Evolutionary conservation across 371 early-diverging fungal species (phyloP).

Genomic region (Mucor irregularis): DNA sequence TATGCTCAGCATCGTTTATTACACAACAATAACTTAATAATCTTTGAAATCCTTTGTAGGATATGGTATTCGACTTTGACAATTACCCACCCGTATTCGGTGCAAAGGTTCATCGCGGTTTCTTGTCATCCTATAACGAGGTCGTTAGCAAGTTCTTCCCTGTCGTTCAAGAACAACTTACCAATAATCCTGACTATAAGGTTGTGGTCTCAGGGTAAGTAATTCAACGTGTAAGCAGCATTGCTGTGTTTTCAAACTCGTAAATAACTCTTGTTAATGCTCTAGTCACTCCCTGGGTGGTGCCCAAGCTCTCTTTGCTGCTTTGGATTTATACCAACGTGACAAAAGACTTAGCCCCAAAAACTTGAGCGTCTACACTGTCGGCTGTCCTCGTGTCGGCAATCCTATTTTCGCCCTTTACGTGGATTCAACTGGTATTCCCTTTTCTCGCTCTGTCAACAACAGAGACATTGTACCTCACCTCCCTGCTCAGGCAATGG

Average conservation of each 20-base stretch:
- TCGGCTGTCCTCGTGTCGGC: conserved; percentile 56
- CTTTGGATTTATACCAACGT: conserved; percentile 25
- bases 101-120: conserved; percentile 28
- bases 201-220: conserved; percentile 24
- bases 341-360: conserved; percentile 10
- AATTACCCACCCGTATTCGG: conserved; percentile 24
- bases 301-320: conserved; percentile 25
- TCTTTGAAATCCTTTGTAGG: neutral
- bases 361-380: conserved; percentile 19
- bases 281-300: conserved; percentile 28
- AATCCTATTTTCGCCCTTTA: conserved; percentile 44
- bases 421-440: conserved; percentile 32
- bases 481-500: conserved; percentile 45
- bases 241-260: neutral
- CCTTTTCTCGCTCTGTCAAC: conserved; percentile 44
- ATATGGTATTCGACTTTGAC: conserved; percentile 10
- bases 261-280: neutral
- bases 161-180: conserved; percentile 12
- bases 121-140: conserved; percentile 11
- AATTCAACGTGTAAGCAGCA: too few species aligned
- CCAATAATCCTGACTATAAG: conserved; percentile 19
- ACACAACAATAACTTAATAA: too few species aligned
- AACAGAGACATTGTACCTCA: conserved; percentile 32
- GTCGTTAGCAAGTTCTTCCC: conserved; percentile 12
- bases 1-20: neutral